Evolutionary conservation across 2,329 filamentous ascomycete genomes (phyloP).

Genomic region (Huntiella abstrusa): DNA sequence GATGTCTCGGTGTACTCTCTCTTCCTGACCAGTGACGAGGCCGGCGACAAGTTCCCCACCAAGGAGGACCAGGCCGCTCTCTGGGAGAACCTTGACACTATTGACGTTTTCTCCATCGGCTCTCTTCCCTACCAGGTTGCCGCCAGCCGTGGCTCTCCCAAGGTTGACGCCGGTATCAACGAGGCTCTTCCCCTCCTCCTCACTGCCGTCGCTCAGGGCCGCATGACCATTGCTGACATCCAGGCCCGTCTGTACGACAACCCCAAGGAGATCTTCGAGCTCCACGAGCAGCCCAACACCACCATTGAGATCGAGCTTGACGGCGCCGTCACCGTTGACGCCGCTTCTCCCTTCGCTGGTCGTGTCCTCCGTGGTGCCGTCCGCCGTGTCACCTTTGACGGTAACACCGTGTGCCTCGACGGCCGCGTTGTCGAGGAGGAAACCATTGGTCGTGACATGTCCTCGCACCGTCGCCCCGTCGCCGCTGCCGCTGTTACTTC

Average conservation of each 20-base stretch:
- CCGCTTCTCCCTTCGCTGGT: conserved; percentile 47
- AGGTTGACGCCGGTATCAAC: conserved; percentile 45
- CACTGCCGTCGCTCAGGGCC: conserved; percentile 56
- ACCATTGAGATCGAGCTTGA: conserved; percentile 60
- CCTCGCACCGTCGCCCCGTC: conserved; percentile 38
- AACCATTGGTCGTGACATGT: conserved; percentile 54
- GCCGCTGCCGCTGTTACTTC: conserved; percentile 22
- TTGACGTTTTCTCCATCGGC: conserved; percentile 64
- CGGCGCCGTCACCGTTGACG: conserved; percentile 25
- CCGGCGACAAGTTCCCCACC: conserved; percentile 45
- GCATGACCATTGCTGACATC: conserved; percentile 55
- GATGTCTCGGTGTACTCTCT: conserved; percentile 66
- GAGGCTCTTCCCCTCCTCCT: conserved; percentile 58
- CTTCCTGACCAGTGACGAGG: conserved; percentile 54
- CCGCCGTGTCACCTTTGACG: conserved; percentile 57
- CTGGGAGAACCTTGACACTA: conserved; percentile 53
- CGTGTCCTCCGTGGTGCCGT: conserved; percentile 50
- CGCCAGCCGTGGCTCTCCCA: conserved; percentile 26
- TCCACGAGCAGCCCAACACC: conserved; percentile 59
- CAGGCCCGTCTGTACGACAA: conserved; percentile 55
- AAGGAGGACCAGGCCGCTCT: conserved; percentile 50
- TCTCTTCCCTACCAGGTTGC: conserved; percentile 63
- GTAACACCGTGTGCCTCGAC: conserved; percentile 57
- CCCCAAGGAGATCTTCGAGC: conserved; percentile 63
- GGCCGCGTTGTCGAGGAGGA: conserved; percentile 37